Conservation (phyloP, 805 yeast species). For the Sungouiozyma ichnusensis region DNA sequence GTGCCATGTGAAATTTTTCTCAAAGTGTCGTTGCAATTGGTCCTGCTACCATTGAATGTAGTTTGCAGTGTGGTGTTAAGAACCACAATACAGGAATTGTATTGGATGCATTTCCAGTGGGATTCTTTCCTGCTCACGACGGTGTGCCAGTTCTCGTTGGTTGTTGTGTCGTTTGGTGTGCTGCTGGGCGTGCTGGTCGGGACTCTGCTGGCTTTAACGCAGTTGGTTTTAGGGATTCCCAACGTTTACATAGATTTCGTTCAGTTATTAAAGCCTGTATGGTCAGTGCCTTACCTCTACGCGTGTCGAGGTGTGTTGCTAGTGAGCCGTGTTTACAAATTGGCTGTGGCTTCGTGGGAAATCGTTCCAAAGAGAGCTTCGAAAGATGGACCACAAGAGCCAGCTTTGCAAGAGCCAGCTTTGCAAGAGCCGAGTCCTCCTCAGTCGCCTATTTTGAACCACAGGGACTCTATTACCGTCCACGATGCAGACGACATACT, state of each 20-base stretch:
- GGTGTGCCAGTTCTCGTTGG: slow-evolving; percentile 19
- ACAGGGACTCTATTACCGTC: slow-evolving; percentile 8
- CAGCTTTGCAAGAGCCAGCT: too few relatives aligned
- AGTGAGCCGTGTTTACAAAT: too few relatives aligned
- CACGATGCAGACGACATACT: slow-evolving; percentile 11
- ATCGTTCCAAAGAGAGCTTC: too few relatives aligned
- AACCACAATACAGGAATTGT: slow-evolving; percentile 11
- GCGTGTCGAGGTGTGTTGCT: too few relatives aligned
- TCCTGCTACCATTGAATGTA: slow-evolving; percentile 20
- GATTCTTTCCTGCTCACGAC: slow-evolving; percentile 6
- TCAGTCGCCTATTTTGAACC: neutral
- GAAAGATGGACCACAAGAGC: too few relatives aligned
- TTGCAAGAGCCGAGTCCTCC: neutral
- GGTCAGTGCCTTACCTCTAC: neutral
- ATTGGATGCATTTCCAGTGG: neutral
- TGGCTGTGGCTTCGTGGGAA: too few relatives aligned
- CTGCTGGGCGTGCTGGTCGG: neutral
- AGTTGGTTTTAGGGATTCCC: neutral
- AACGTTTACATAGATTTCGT: neutral
- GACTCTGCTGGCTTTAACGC: neutral
- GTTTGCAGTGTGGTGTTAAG: slow-evolving; percentile 18
- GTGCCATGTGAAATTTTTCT: slow-evolving; percentile 14
- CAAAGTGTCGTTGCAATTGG: slow-evolving; percentile 9
- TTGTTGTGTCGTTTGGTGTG: slow-evolving; percentile 13
- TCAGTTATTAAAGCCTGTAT: neutral